Base-by-base conservation (phyloP, 2,329 filamentous ascomycete genomes). In the Monilinia vaccinii-corymbosi region DNA sequence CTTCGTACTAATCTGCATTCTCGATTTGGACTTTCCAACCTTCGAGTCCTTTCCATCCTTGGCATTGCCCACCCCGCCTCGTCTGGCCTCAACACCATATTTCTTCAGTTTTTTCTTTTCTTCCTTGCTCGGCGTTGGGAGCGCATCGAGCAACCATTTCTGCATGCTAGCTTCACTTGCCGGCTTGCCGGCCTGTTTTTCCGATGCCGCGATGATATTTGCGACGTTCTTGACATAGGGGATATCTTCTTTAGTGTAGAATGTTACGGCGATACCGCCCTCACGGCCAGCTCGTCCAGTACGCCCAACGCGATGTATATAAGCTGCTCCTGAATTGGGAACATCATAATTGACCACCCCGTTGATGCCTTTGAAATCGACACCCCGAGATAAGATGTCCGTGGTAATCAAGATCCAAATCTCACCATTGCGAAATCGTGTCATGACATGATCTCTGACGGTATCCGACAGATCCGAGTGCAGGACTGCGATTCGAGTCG, bases 261-360 rank as follows among this genome's bases (percentile, higher is more conserved):
- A 87, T 0, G 94, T 99, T 1, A 99, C 87, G 0, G 91, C 92
- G 4, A 96, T 83, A 51, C 94, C 94, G 23, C 92, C 92, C 69
- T 89, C 84, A 28, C 92, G 82, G 0, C 94, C 94, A 0, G 92
- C 94, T 25, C 94, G 82, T 0, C 93, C 94, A 0, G 94, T 97
- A 50, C 94, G 83, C 0, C 94, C 94, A 0, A 94, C 91, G 13
- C 94, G 89, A 75, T 99, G 94, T 8, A 99, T 88, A 71, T 99
- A 99, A 1, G 85, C 85, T 0, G 92, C 93, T 6, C 88, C 88
- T 0, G 89, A 92, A n/a, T 87, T 90, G 0, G 94, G 94, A 10
- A 97, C 91, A 73, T 99, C 94, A 75, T 97, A 99, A 75, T 97
- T 99, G 56, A 99, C 89, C 0, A 99, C 92, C 49, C 92, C 91